Evolutionary conservation across 169 alveolate species (phyloP).

Genomic region (Besnoitia besnoiti): DNA sequence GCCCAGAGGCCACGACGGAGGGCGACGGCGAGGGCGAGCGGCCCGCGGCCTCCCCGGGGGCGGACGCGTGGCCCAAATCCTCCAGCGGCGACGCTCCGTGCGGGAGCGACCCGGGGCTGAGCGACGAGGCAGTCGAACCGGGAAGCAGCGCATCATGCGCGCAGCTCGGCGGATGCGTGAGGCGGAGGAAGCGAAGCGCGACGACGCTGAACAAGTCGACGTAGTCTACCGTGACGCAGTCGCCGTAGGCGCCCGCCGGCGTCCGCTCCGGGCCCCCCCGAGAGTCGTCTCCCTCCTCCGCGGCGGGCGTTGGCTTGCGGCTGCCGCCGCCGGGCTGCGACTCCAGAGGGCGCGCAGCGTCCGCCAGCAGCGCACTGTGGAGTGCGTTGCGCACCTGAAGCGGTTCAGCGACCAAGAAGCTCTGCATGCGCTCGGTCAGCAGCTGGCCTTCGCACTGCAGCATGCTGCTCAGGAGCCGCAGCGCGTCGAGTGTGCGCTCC

Average conservation of each 20-base stretch:
- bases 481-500: not conserved
- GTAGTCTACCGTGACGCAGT: constrained; percentile 44
- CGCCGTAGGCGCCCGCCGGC: constrained; percentile 32
- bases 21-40: not conserved
- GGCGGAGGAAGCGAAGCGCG: constrained; percentile 31
- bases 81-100: not conserved
- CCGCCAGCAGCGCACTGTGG: constrained; percentile 32
- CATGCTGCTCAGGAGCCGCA: constrained; percentile 44
- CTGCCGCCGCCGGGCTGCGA: not conserved
- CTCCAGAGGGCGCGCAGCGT: not conserved
- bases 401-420: not conserved
- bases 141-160: not conserved
- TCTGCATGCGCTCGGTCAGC: constrained; percentile 56
- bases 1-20: not conserved
- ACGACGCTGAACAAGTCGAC: constrained; percentile 42
- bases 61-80: not conserved
- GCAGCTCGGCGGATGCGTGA: constrained; percentile 20
- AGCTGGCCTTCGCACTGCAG: constrained; percentile 52
- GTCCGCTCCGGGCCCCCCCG: not conserved
- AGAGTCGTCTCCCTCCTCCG: no score
- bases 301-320: no score
- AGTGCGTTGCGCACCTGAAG: constrained; percentile 15
- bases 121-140: not conserved
- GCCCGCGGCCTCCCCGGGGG: not conserved
- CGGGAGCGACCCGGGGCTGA: not conserved